Percentiles rank a stretch among this genome's conserved stretches.
Evolutionary conservation across 139 green algal genomes (phyloP).

Genomic region (Coelastrella sp.): DNA sequence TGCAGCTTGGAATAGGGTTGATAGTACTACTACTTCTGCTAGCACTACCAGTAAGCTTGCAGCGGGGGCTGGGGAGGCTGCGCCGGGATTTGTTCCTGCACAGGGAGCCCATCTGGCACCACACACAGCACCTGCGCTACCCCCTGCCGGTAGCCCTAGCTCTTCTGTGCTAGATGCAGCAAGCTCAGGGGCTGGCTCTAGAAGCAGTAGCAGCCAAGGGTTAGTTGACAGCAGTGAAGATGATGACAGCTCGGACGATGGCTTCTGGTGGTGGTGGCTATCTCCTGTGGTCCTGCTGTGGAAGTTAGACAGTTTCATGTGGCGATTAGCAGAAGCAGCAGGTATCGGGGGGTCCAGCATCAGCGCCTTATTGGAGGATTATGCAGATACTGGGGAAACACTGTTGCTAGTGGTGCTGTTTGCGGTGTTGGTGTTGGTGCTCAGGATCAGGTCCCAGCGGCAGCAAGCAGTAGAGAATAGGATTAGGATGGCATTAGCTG

Average conservation of each 20-base stretch:
- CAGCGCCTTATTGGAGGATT: neutral
- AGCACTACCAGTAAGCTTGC: neutral
- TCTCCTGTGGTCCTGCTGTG: conserved; percentile 19
- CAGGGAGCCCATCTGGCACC: conserved; percentile 7
- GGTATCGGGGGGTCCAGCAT: neutral
- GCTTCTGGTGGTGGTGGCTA: conserved; percentile 19
- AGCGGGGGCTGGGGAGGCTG: neutral
- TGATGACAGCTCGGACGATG: conserved; percentile 7
- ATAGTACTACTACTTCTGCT: neutral
- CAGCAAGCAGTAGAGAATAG: conserved; percentile 33
- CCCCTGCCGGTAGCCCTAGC: too few species aligned
- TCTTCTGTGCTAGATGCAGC: too few species aligned
- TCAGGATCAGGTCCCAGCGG: conserved; percentile 39
- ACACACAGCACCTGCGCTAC: conserved; percentile 18
- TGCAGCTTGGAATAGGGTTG: neutral
- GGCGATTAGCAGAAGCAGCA: conserved; percentile 1
- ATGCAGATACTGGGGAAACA: conserved; percentile 42
- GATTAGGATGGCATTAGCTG: neutral
- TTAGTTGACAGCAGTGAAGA: neutral
- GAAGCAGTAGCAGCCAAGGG: neutral
- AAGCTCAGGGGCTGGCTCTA: too few species aligned
- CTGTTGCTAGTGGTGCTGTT: conserved; percentile 43
- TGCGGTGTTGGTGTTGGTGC: conserved; percentile 45
- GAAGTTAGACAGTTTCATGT: conserved; percentile 31
- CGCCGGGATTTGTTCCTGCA: neutral